Evolutionary conservation across 768 basidiomycete genomes (phyloP).

Genomic region (Termitomyces bulborhizus): DNA sequence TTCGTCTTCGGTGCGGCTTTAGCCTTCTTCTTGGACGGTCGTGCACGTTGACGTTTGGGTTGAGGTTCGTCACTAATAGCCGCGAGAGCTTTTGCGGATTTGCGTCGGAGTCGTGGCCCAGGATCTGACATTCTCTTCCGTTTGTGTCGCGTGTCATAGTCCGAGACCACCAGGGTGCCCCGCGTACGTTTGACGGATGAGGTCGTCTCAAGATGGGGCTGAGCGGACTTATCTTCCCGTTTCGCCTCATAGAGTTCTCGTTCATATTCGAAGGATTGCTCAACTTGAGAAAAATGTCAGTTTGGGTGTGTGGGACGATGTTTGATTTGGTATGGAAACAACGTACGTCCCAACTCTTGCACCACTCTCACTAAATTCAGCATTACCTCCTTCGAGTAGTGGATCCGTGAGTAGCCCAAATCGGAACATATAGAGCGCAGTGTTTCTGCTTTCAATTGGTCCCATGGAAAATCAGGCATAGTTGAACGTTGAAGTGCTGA

Average conservation of each 20-base stretch:
- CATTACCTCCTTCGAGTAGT: constrained; percentile 9
- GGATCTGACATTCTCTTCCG: constrained; percentile 13
- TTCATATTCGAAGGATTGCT: constrained; percentile 6
- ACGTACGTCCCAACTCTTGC: constrained; percentile 14
- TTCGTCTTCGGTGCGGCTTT: not conserved
- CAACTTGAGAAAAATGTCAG: constrained; percentile 7
- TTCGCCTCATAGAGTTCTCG: not conserved
- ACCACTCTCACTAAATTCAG: constrained; percentile 7
- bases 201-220: not conserved
- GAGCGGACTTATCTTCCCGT: constrained; percentile 3
- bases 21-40: not conserved
- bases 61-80: not conserved
- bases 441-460: constrained; percentile 16
- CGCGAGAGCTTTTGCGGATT: not conserved
- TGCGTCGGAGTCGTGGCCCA: constrained; percentile 6
- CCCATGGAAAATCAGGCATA: constrained; percentile 15
- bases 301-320: not conserved
- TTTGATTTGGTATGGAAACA: not conserved
- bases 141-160: constrained; percentile 16
- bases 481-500: not conserved
- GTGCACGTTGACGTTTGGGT: constrained; percentile 7
- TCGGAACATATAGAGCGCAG: constrained; percentile 16
- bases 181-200: constrained; percentile 3
- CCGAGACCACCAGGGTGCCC: constrained; percentile 11
- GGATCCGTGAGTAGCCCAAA: constrained; percentile 3